Evolutionary conservation across 305 asterid species (phyloP).

Genomic region (Coffea humblotiana): DNA sequence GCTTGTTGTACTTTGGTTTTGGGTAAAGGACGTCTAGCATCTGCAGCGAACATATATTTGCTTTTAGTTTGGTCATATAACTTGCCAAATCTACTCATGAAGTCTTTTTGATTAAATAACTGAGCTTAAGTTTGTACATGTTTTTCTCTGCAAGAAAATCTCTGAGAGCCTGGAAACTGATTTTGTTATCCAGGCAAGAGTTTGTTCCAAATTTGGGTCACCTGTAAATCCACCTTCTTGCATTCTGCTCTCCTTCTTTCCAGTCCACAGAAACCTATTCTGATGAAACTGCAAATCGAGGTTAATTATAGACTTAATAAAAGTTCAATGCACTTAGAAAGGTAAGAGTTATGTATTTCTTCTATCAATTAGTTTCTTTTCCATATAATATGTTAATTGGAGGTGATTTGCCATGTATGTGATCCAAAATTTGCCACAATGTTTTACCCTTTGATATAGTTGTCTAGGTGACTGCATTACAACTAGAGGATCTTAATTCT

Average conservation of each 20-base stretch:
- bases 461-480: background rate
- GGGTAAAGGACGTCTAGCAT: background rate
- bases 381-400: background rate
- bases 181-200: background rate
- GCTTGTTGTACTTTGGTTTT: background rate
- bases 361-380: background rate
- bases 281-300: background rate
- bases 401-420: background rate
- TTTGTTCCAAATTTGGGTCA: background rate
- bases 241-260: background rate
- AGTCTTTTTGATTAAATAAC: background rate
- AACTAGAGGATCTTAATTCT: background rate
- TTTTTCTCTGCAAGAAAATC: background rate
- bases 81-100: background rate
- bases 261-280: background rate
- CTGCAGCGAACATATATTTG: background rate
- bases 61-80: background rate
- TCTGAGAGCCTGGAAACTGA: background rate
- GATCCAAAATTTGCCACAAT: background rate
- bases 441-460: background rate
- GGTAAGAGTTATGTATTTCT: background rate
- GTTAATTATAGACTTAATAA: background rate
- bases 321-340: background rate
- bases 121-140: background rate
- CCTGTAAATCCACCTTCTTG: background rate